A percentile compares a stretch with the other conserved stretches of the same genome.
Evolutionary conservation across 2,329 filamentous ascomycete genomes (phyloP).

Genomic region (Xylariaceae sp.): DNA sequence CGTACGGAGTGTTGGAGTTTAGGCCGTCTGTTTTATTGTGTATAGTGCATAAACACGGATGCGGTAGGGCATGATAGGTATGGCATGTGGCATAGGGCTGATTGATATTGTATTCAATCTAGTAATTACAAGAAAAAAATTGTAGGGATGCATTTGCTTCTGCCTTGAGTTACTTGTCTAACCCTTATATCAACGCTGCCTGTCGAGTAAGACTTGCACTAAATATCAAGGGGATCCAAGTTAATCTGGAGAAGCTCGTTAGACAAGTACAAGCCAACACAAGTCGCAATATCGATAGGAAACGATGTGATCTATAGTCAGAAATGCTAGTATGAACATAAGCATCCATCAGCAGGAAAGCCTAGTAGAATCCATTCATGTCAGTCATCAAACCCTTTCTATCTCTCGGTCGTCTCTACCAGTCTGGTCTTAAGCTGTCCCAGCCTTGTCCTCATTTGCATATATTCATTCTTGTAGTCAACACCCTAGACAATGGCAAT

Average conservation of each 20-base stretch:
- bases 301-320: slow-evolving; percentile 15
- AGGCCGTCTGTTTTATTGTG: slow-evolving; percentile 16
- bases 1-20: slow-evolving; percentile 27
- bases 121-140: slow-evolving; percentile 6
- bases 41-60: slow-evolving; percentile 3
- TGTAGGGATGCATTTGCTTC: too few species aligned
- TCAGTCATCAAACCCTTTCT: slow-evolving; percentile 3
- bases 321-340: slow-evolving; percentile 5
- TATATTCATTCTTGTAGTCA: not conserved
- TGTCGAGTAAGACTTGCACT: too few species aligned
- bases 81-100: slow-evolving; percentile 2
- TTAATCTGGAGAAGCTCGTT: too few species aligned
- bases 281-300: not conserved
- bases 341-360: not conserved
- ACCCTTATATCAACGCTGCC: too few species aligned
- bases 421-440: not conserved
- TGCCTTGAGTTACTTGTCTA: too few species aligned
- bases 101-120: not conserved
- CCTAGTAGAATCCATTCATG: slow-evolving; percentile 7
- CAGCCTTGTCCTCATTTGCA: too few species aligned
- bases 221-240: too few species aligned
- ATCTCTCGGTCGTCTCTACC: slow-evolving; percentile 1
- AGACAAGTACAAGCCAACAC: too few species aligned
- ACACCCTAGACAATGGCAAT: slow-evolving; percentile 58
- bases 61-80: slow-evolving; percentile 11